phyloP scores from a whole-genome alignment of 75 land plant species.

The Cryptomeria japonica region DNA sequence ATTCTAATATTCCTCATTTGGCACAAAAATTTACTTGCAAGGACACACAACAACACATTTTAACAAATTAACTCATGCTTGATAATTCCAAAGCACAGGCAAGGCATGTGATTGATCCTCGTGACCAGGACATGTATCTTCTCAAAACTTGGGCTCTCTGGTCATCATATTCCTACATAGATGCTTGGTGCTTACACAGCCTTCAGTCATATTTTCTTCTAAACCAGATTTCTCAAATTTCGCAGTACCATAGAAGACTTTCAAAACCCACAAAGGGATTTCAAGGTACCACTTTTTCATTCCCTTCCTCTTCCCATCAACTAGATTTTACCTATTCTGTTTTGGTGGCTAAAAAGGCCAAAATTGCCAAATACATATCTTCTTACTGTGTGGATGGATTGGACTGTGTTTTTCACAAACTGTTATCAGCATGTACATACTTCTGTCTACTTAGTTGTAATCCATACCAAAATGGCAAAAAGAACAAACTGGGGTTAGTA shows the following conservation, averaged over 20 bases:
- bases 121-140: no score
- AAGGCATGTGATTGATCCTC: no score
- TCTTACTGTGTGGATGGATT: neutral
- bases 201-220: neutral
- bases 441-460: neutral
- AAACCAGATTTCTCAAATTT: neutral
- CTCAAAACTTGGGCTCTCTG: neutral
- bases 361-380: neutral
- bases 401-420: neutral
- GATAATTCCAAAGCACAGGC: no score
- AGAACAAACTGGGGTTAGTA: neutral
- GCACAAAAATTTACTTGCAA: no score
- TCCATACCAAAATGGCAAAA: neutral
- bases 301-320: neutral
- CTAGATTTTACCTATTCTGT: neutral
- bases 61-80: no score
- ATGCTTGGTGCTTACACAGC: neutral
- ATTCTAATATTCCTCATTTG: no score
- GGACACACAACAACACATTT: no score
- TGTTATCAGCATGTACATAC: neutral
- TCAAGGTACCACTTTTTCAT: neutral
- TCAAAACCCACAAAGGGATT: neutral
- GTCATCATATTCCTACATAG: neutral
- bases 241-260: neutral
- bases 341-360: neutral